Percentiles rank a stretch among this genome's conserved stretches.
Conservation (phyloP, 2,329 filamentous ascomycete genomes). For the Magnaporthales sp. region DNA sequence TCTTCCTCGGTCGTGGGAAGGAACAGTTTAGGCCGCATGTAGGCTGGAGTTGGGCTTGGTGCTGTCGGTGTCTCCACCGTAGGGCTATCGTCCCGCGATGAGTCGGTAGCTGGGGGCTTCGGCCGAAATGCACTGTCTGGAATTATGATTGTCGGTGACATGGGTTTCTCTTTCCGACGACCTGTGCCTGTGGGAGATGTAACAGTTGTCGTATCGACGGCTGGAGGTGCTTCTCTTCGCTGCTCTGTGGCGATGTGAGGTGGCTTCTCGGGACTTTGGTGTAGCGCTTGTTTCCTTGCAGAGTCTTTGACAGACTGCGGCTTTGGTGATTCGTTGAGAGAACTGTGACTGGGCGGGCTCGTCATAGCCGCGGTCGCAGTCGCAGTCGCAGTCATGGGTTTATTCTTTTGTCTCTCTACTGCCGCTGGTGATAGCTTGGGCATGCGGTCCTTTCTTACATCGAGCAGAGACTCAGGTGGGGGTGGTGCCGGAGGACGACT, state of each 20-base stretch:
- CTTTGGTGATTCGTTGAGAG: not conserved
- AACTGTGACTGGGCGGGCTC: too few relatives aligned
- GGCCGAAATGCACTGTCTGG: not conserved
- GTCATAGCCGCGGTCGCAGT: too few relatives aligned
- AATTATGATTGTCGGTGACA: not conserved
- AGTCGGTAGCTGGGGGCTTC: not conserved
- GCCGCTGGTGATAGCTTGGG: not conserved
- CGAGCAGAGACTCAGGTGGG: not conserved
- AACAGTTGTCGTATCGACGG: not conserved
- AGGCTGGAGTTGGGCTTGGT: constrained; percentile 22
- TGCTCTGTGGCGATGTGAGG: not conserved
- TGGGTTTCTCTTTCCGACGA: not conserved
- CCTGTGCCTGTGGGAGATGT: not conserved
- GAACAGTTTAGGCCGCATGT: constrained; percentile 19
- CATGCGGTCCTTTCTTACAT: not conserved
- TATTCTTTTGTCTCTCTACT: not conserved
- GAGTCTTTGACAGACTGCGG: not conserved
- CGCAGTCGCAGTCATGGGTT: not conserved
- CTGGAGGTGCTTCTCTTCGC: not conserved
- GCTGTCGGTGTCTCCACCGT: constrained; percentile 22
- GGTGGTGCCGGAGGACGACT: not conserved
- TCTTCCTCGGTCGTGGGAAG: constrained; percentile 11
- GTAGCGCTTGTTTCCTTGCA: too few relatives aligned
- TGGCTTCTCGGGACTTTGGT: too few relatives aligned
- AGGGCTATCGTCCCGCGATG: not conserved